Evolutionary conservation across 495 filamentous ascomycete genomes (phyloP).

Genomic region (Pyronema domesticum): DNA sequence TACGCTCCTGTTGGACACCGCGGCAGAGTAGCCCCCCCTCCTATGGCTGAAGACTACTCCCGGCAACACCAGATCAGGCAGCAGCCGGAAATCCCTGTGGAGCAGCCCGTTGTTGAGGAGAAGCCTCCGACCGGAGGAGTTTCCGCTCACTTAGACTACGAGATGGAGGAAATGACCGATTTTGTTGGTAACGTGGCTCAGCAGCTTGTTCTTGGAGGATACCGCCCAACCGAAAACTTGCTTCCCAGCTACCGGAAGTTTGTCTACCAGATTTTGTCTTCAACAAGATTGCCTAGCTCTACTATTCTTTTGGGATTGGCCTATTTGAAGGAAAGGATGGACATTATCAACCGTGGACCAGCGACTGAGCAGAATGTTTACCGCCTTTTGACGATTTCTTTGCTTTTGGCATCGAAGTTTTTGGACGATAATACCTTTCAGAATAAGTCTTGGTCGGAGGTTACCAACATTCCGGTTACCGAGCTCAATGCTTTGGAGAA

Average conservation of each 20-base stretch:
- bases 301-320: constrained; percentile 87
- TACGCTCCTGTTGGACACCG: constrained; percentile 14
- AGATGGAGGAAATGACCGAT: constrained; percentile 95
- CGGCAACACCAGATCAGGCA: constrained; percentile 11
- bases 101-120: constrained; percentile 18
- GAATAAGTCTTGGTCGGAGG: constrained; percentile 97
- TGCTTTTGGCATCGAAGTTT: constrained; percentile 94
- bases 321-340: constrained; percentile 69
- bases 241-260: constrained; percentile 68
- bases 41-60: constrained; percentile 9
- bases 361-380: constrained; percentile 48
- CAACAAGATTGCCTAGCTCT: constrained; percentile 83
- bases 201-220: constrained; percentile 45
- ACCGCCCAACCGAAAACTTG: constrained; percentile 18
- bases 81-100: constrained; percentile 14
- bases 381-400: constrained; percentile 70
- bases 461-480: constrained; percentile 73
- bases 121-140: constrained; percentile 50
- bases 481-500: constrained; percentile 83
- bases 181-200: constrained; percentile 90
- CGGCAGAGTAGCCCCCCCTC: constrained; percentile 12
- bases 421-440: constrained; percentile 98
- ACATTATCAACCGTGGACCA: constrained; percentile 41
- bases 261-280: constrained; percentile 81
- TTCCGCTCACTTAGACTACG: constrained; percentile 90